A percentile compares a stretch with the other conserved stretches of the same genome.
Conservation (phyloP, 2,329 filamentous ascomycete species). For the Sclerotinia subarctica region DNA sequence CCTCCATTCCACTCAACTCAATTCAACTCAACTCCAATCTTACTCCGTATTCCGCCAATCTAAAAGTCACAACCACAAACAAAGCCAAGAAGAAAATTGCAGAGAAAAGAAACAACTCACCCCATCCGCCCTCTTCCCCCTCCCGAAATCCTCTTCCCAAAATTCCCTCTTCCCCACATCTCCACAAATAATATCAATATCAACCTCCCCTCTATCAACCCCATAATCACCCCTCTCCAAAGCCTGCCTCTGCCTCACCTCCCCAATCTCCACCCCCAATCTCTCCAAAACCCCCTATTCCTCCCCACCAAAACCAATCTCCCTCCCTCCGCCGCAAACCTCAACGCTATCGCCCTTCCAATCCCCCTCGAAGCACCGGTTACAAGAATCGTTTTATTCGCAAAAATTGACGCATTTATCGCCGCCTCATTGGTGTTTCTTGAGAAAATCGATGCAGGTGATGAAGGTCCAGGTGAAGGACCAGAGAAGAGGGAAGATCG, state of each 20-base stretch:
- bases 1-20: neutral
- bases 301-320: conserved; percentile 63
- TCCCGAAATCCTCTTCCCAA: conserved; percentile 28
- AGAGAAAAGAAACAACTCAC: neutral
- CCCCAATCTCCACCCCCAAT: conserved; percentile 51
- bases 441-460: no score
- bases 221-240: conserved; percentile 41
- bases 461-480: neutral
- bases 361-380: conserved; percentile 71
- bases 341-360: conserved; percentile 62
- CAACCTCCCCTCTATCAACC: conserved; percentile 26
- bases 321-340: conserved; percentile 63
- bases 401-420: neutral
- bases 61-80: neutral
- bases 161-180: conserved; percentile 34
- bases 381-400: conserved; percentile 48
- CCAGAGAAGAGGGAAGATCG: neutral
- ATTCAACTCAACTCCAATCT: no score
- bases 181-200: conserved; percentile 28
- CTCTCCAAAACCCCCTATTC: conserved; percentile 54
- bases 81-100: neutral
- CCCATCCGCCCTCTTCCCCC: neutral
- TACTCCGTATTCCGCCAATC: neutral
- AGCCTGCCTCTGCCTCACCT: conserved; percentile 51
- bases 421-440: neutral